Percentiles rank a stretch among this genome's conserved stretches.
These are phyloP conservation scores for Aphanomyces stellatus DNA, from an alignment of 352 stramenopile genomes.

Conservation along the genomic window DNA sequence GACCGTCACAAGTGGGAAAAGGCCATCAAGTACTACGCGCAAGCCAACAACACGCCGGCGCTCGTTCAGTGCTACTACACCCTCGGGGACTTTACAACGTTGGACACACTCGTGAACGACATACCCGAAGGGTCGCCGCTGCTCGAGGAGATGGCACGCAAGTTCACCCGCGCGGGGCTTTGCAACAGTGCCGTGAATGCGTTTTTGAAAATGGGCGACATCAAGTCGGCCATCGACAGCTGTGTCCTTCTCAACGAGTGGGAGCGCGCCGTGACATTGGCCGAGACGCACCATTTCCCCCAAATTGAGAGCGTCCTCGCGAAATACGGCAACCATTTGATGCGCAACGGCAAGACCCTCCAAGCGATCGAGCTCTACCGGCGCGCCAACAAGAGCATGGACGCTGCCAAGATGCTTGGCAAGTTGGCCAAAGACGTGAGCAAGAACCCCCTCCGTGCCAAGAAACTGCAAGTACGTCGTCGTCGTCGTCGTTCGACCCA, in stretches of 20 bases:
- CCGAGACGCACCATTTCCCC: constrained; percentile 87
- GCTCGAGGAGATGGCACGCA: constrained; percentile 76
- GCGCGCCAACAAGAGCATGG: constrained; percentile 86
- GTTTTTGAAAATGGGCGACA: constrained; percentile 83
- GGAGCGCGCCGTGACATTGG: constrained; percentile 83
- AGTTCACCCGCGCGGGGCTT: constrained; percentile 84
- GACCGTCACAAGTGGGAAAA: constrained; percentile 89
- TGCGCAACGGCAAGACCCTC: constrained; percentile 79
- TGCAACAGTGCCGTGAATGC: constrained; percentile 74
- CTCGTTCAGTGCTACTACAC: constrained; percentile 87
- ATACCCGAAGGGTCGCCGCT: constrained; percentile 75
- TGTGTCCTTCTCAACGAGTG: constrained; percentile 92
- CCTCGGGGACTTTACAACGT: constrained; percentile 80
- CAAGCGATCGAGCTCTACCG: constrained; percentile 90
- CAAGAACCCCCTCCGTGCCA: constrained; percentile 80
- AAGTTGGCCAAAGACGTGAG: constrained; percentile 78
- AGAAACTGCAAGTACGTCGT: constrained; percentile 79
- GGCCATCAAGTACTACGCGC: constrained; percentile 87
- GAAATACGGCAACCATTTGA: constrained; percentile 83
- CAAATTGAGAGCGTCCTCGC: constrained; percentile 91
- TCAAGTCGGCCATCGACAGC: constrained; percentile 89
- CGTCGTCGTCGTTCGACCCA: too few species aligned
- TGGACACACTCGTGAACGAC: constrained; percentile 77
- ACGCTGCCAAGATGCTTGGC: constrained; percentile 85
- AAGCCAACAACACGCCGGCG: constrained; percentile 65